Conservation (phyloP, 768 basidiomycete species). For the Trametes cingulata region DNA sequence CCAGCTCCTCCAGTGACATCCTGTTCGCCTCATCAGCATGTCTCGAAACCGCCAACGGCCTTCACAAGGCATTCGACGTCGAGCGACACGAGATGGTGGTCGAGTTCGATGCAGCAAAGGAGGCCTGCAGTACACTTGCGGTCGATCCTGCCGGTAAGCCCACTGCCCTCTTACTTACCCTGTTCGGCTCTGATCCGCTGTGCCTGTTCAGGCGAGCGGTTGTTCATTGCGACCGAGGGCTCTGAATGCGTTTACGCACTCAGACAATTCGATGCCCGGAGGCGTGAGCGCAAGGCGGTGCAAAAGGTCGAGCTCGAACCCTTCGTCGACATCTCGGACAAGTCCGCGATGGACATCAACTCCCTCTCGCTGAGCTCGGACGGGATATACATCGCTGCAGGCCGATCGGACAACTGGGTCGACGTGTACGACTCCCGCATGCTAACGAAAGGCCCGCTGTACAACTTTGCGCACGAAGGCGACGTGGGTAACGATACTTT, state of each 20-base stretch:
- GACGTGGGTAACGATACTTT: conserved; percentile 29
- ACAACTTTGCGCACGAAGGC: conserved; percentile 49
- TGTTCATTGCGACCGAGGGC: conserved; percentile 16
- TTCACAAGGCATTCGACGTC: conserved; percentile 19
- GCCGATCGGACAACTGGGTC: conserved; percentile 55
- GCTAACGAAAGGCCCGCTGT: conserved; percentile 46
- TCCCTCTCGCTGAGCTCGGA: conserved; percentile 59
- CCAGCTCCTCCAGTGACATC: background rate
- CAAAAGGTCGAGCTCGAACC: conserved; percentile 15
- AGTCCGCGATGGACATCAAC: conserved; percentile 43
- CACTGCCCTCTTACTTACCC: background rate
- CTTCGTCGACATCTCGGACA: conserved; percentile 21
- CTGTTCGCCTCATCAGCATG: conserved; percentile 17
- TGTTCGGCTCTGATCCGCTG: too few species aligned
- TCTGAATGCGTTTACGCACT: background rate
- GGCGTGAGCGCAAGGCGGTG: background rate
- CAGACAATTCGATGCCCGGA: conserved; percentile 17
- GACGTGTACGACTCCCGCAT: conserved; percentile 68
- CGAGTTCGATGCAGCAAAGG: conserved; percentile 13
- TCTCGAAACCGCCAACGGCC: background rate
- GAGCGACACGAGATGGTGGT: background rate
- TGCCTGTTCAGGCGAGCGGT: conserved; percentile 1
- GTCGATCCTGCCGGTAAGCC: conserved; percentile 10
- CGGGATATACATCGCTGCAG: conserved; percentile 58
- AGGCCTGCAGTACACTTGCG: conserved; percentile 13